Percentiles rank a stretch among this genome's conserved stretches.
Conservation (phyloP, 352 stramenopile genomes). For the Phytophthora foliorum region DNA sequence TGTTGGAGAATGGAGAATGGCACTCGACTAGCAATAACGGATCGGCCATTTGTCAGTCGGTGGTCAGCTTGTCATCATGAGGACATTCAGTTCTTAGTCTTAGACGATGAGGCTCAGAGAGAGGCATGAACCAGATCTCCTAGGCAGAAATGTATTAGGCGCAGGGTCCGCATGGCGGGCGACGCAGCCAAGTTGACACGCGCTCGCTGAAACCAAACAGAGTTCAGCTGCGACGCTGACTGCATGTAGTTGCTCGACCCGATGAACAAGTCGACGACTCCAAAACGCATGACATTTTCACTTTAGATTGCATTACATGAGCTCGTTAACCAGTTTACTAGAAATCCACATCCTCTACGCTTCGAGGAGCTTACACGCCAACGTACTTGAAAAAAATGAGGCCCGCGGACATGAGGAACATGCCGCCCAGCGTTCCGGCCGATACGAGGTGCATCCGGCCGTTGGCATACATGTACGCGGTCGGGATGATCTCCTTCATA, state of each 20-base stretch:
- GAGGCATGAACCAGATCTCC: slow-evolving; percentile 4
- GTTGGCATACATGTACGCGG: slow-evolving; percentile 92
- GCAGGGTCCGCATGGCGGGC: not conserved
- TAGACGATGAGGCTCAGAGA: slow-evolving; percentile 6
- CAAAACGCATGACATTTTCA: slow-evolving; percentile 20
- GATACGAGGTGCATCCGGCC: slow-evolving; percentile 88
- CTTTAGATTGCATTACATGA: slow-evolving; percentile 25
- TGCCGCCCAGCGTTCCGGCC: slow-evolving; percentile 81
- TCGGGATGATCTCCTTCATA: slow-evolving; percentile 94
- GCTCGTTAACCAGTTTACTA: slow-evolving; percentile 27
- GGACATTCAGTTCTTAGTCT: not conserved
- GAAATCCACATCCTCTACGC: slow-evolving; percentile 3
- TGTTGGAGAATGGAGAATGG: slow-evolving; percentile 17
- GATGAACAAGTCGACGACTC: not conserved
- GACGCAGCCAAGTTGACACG: slow-evolving; percentile 15
- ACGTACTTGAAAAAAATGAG: slow-evolving; percentile 91
- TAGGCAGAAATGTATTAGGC: slow-evolving; percentile 8
- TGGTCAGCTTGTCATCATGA: slow-evolving; percentile 26
- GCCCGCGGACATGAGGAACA: slow-evolving; percentile 90
- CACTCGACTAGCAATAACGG: slow-evolving; percentile 7
- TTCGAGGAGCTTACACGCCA: slow-evolving; percentile 41
- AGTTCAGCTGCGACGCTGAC: no score
- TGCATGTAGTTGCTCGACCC: no score
- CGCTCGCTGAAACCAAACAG: slow-evolving; percentile 11
- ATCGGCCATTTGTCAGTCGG: slow-evolving; percentile 4